phyloP scores from a whole-genome alignment of 2,329 filamentous ascomycete genomes.

The Monilinia aucupariae region DNA sequence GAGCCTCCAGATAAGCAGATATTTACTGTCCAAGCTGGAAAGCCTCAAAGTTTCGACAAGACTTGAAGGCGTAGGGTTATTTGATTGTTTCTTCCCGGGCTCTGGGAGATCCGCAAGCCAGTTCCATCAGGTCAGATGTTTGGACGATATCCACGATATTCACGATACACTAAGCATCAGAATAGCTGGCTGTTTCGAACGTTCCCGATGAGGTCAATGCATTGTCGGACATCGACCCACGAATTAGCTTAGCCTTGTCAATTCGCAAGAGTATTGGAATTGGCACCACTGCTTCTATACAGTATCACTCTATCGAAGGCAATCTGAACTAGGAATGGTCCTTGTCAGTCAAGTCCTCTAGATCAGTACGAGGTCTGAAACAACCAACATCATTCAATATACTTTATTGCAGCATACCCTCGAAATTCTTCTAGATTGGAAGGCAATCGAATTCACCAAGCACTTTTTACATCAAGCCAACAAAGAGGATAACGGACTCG shows the following conservation, averaged over 20 bases:
- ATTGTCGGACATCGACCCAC: constrained; percentile 32
- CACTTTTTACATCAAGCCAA: constrained; percentile 12
- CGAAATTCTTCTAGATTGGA: constrained; percentile 20
- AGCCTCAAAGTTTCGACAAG: constrained; percentile 27
- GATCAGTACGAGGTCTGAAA: constrained; percentile 30
- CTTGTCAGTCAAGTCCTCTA: constrained; percentile 26
- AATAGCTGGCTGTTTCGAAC: constrained; percentile 33
- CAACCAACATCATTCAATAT: constrained; percentile 26
- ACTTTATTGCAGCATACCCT: constrained; percentile 16
- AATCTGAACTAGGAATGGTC: constrained; percentile 27
- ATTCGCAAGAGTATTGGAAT: constrained; percentile 27
- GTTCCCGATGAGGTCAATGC: constrained; percentile 35
- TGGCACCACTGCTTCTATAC: constrained; percentile 26
- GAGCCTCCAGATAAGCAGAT: constrained; percentile 23
- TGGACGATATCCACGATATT: constrained; percentile 28
- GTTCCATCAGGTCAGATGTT: constrained; percentile 30
- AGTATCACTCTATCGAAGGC: constrained; percentile 30
- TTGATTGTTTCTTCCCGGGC: constrained; percentile 28
- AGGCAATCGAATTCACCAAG: constrained; percentile 16
- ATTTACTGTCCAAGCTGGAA: constrained; percentile 26
- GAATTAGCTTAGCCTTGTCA: constrained; percentile 25
- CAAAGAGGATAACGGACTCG: constrained; percentile 2
- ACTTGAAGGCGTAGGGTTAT: constrained; percentile 21
- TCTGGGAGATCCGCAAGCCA: constrained; percentile 25
- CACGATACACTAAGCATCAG: constrained; percentile 32